A percentile compares a stretch with the other conserved stretches of the same genome.
Conservation (phyloP, 1,139 yeast genomes). For the Arxiozyma bovina region DNA sequence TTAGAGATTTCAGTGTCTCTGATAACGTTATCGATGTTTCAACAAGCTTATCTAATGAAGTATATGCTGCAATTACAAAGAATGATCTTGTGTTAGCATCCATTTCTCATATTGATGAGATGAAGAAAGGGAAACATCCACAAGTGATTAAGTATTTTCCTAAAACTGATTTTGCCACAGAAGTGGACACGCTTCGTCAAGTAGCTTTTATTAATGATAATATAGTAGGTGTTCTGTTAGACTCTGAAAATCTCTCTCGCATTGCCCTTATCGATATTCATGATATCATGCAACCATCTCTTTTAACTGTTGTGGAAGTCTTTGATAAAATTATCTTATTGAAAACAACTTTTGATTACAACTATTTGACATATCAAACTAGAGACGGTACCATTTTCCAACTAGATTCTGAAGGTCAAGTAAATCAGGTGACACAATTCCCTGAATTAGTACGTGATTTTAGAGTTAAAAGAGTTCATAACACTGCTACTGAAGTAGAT, state of each 20-base stretch:
- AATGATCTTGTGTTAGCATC: conserved; percentile 36
- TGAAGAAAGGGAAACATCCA: conserved; percentile 42
- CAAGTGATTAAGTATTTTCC: conserved; percentile 34
- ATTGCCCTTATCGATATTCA: conserved; percentile 43
- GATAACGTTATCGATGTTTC: conserved; percentile 56
- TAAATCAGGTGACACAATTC: conserved; percentile 39
- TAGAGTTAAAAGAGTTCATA: conserved; percentile 38
- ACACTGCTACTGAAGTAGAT: conserved; percentile 3
- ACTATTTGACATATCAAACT: conserved; percentile 48
- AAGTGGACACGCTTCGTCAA: conserved; percentile 50
- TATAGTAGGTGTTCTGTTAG: conserved; percentile 49
- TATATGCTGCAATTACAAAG: conserved; percentile 50
- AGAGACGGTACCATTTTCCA: conserved; percentile 53
- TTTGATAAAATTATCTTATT: conserved; percentile 47
- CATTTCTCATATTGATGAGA: conserved; percentile 32
- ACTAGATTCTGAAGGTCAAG: conserved; percentile 31
- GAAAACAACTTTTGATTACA: conserved; percentile 48
- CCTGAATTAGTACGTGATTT: conserved; percentile 66
- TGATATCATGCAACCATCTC: conserved; percentile 36
- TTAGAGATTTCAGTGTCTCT: conserved; percentile 51
- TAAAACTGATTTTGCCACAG: conserved; percentile 34
- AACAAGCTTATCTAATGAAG: conserved; percentile 50
- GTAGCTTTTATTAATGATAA: conserved; percentile 48
- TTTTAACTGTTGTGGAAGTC: conserved; percentile 38
- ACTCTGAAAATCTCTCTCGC: conserved; percentile 40